A percentile compares a stretch with the other conserved stretches of the same genome.
phyloP scores from a whole-genome alignment of 352 stramenopile species.

The Albugo candida region DNA sequence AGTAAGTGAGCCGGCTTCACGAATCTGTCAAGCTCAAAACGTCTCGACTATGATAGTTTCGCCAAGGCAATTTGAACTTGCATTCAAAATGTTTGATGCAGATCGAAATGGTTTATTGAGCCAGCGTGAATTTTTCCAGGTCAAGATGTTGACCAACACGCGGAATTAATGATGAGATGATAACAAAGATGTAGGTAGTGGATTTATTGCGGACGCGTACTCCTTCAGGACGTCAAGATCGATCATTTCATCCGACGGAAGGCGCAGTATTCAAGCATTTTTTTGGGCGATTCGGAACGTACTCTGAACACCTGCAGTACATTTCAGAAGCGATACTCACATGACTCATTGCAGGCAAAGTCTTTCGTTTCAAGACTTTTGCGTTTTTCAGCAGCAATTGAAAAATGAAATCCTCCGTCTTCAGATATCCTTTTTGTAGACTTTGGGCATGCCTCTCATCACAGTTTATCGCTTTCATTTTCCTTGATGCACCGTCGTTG shows the following conservation, averaged over 20 bases:
- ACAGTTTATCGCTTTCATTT: not conserved
- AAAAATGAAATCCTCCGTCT: slow-evolving; percentile 74
- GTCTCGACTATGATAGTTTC: slow-evolving; percentile 22
- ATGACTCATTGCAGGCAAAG: slow-evolving; percentile 20
- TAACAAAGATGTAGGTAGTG: slow-evolving; percentile 36
- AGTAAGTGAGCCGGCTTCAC: slow-evolving; percentile 24
- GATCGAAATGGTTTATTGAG: slow-evolving; percentile 66
- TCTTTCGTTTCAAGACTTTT: slow-evolving; percentile 69
- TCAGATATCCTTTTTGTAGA: slow-evolving; percentile 63
- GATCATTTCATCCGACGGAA: slow-evolving; percentile 52
- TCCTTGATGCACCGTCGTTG: slow-evolving; percentile 21
- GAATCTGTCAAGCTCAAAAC: not conserved
- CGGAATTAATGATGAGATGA: not conserved
- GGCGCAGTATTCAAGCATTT: slow-evolving; percentile 70
- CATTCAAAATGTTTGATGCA: slow-evolving; percentile 81
- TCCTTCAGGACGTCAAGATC: slow-evolving; percentile 57
- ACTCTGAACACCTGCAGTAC: not conserved
- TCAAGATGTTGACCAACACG: slow-evolving; percentile 9
- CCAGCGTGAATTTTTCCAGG: slow-evolving; percentile 71
- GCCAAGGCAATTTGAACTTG: slow-evolving; percentile 67
- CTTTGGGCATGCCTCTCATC: not conserved
- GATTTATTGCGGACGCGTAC: slow-evolving; percentile 63
- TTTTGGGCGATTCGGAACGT: slow-evolving; percentile 65
- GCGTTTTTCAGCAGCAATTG: slow-evolving; percentile 42
- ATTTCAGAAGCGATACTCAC: not conserved